A percentile compares a stretch with the other conserved stretches of the same genome.
phyloP scores from a whole-genome alignment of 345 rosid genomes.

The Eucalyptus camaldulensis region DNA sequence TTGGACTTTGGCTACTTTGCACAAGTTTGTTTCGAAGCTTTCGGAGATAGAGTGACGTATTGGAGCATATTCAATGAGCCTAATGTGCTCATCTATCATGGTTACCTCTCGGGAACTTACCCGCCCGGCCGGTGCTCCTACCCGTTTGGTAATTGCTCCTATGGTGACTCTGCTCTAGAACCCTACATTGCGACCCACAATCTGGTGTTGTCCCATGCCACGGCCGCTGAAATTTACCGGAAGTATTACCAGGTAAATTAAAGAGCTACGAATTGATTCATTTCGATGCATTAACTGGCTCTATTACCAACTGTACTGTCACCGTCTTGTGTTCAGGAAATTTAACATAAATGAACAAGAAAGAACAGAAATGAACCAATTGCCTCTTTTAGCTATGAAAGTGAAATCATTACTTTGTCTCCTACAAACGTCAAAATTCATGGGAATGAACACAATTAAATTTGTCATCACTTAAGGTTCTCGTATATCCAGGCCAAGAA shows the following conservation, averaged over 20 bases:
- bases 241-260: slow-evolving; percentile 6
- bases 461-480: background rate
- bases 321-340: background rate
- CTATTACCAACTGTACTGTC: background rate
- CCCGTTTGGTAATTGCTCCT: slow-evolving; percentile 28
- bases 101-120: slow-evolving; percentile 13
- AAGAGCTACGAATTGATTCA: background rate
- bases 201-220: slow-evolving; percentile 17
- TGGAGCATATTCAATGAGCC: slow-evolving; percentile 64
- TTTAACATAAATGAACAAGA: background rate
- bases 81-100: slow-evolving; percentile 1
- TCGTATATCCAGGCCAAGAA: background rate
- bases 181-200: slow-evolving; percentile 53
- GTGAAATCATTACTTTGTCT: background rate
- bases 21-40: slow-evolving; percentile 41
- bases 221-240: slow-evolving; percentile 1
- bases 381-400: background rate
- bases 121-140: slow-evolving; percentile 41
- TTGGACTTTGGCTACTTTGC: slow-evolving; percentile 39
- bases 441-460: background rate
- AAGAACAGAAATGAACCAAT: background rate
- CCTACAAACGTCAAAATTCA: background rate
- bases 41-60: slow-evolving; percentile 50
- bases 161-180: slow-evolving; percentile 35
- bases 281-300: background rate